Evolutionary conservation across 2,329 filamentous ascomycete species (phyloP), one percentile per base, ranked within the genome.

Genomic region (Epichloe coenophiala): DNA sequence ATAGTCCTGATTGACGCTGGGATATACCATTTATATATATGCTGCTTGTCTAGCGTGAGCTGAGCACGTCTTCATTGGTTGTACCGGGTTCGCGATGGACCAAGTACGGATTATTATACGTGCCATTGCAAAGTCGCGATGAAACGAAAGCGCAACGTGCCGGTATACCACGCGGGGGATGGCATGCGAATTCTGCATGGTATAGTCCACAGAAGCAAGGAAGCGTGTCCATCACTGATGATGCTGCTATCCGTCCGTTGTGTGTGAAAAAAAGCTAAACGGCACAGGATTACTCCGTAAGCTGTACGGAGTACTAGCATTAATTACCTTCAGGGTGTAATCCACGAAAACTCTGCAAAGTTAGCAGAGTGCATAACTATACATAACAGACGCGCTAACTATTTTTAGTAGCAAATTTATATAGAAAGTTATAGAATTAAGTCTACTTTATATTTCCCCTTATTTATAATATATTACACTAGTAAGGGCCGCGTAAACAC

Each of bases 151-250:
- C 36, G 36, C 36, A 38, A 38, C 36, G 13, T 38, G 36, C 36
- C 36, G 36, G 15, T n/a, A 38, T 13, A 38, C 36, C 15, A 21
- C 5, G n/a, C 12, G 8, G 41, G 41, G 15, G n/a, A n/a, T 31
- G 21, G 23, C 17, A 46, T 46, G 41, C 9, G 21, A 7, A n/a
- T 31, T 33, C 27, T 19, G 48, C 48, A 46, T 46, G 23, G 13
- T 39, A 15, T n/a, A 19, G 15, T 42, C 49, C 49, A 46, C 33
- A 51, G 38, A 23, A 43, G 38, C 49, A 51, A 27, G 44, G 36
- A 47, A 44, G 47, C 49, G 38, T 47, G 49, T 47, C 44, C 17
- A 31, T 45, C 31, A 31, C 31, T 31, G 9, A 31, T 11, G 39
- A 47, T 43, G 49, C 39, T 47, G 44, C 39, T 38, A 21, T 27